Evolutionary conservation across 345 rosid species (phyloP), one percentile per base, ranked within the genome.

Genomic region (Litchi chinensis): DNA sequence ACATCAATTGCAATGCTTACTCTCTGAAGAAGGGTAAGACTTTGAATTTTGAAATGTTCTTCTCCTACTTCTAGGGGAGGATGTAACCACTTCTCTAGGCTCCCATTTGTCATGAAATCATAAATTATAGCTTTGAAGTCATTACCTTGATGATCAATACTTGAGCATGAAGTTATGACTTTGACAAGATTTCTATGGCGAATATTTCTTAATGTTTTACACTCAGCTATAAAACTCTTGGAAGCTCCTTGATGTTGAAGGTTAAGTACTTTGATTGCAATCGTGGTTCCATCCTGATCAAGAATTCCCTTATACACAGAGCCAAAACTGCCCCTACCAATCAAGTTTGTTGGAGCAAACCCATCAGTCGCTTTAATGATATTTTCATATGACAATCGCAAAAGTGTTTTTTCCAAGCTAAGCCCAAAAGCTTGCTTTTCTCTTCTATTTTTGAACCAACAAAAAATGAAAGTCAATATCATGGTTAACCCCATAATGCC

Each of bases 141-240:
- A 11, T 72, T 71, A 9, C 75, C 83, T 2, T 62, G 68, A 52
- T 24, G 65, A 59, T 72, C 78, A 10, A 65, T 40, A 18, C 77
- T 78, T 6, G 84, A 71, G 50, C 71, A 68, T 16, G 71, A 41
- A 18, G 52, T 39, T 41, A 68, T 40, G 41, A 68, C 71, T 19
- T 40, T 68, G 5, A 68, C 28, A 8, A 68, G 71, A 8, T 68
- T 68, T 41, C 71, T 68, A 40, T 68, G 71, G 10, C 71, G 52
- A 22, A 68, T 68, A 40, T 41, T 68, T 68, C 52, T 68, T 24
- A 68, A 40, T 1, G 73, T 77, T 43, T 56, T 60, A 6, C 80
- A 77, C 74, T 81, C 77, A 8, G 77, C 77, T 9, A 72, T 44
- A 77, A 81, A 81, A 59, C 80, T 81, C 40, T 66, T 81, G 22